Percentiles rank a stretch among this genome's conserved stretches.
Evolutionary conservation across 2,329 filamentous ascomycete genomes (phyloP).

Genomic region (Pezicula rhizophila): DNA sequence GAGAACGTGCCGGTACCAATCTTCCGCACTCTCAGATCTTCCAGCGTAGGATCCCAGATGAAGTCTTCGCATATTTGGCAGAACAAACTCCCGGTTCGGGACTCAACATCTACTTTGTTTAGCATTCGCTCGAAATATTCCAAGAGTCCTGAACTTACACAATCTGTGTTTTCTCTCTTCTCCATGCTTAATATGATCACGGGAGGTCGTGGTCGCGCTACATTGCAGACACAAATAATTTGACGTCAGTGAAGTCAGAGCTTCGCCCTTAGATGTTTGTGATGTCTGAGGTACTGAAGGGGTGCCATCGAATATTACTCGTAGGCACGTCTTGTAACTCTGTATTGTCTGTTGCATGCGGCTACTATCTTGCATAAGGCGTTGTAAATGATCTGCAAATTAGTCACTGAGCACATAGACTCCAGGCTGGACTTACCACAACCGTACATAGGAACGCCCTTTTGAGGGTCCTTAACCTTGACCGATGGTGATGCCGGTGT

Average conservation of each 20-base stretch:
- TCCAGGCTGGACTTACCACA: constrained; percentile 45
- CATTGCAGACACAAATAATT: constrained; percentile 73
- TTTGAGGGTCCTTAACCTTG: constrained; percentile 53
- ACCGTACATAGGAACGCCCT: constrained; percentile 55
- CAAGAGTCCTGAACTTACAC: constrained; percentile 41
- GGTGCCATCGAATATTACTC: constrained; percentile 62
- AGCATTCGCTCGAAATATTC: neutral
- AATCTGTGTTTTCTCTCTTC: constrained; percentile 66
- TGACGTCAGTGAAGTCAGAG: constrained; percentile 56
- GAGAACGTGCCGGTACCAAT: constrained; percentile 60
- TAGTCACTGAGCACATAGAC: constrained; percentile 7
- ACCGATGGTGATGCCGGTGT: constrained; percentile 24
- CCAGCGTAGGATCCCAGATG: constrained; percentile 75
- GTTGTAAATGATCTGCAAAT: constrained; percentile 63
- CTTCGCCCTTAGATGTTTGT: constrained; percentile 48
- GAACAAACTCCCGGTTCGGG: constrained; percentile 66
- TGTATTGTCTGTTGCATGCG: constrained; percentile 63
- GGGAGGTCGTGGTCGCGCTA: constrained; percentile 59
- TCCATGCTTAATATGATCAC: constrained; percentile 62
- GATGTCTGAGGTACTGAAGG: constrained; percentile 61
- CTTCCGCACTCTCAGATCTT: constrained; percentile 67
- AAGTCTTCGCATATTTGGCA: constrained; percentile 80
- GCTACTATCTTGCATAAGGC: constrained; percentile 54
- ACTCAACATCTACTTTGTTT: constrained; percentile 61
- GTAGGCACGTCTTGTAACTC: constrained; percentile 66